Conservation (phyloP, 2,329 filamentous ascomycete genomes). For the Paracamarosporium sp. region DNA sequence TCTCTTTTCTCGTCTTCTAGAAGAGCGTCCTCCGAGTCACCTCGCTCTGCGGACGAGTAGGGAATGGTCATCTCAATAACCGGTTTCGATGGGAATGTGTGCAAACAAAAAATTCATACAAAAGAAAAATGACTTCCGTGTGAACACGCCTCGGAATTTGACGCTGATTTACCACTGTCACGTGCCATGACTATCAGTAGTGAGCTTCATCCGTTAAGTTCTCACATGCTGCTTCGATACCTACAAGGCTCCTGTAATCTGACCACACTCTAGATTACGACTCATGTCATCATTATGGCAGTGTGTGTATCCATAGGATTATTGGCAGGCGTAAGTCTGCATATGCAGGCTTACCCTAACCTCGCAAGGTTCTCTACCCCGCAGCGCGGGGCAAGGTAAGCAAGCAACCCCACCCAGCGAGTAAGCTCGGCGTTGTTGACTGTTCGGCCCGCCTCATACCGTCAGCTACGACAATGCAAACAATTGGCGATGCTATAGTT, state of each 20-base stretch:
- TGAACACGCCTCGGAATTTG: neutral
- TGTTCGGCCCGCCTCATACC: too few relatives aligned
- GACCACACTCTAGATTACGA: neutral
- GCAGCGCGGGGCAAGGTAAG: neutral
- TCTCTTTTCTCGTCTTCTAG: neutral
- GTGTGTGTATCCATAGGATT: neutral
- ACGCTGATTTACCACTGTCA: neutral
- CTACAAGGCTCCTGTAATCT: neutral
- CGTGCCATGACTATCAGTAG: neutral
- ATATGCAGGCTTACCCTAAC: neutral
- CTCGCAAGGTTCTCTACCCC: neutral
- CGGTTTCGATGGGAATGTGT: neutral
- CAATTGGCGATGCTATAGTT: too few relatives aligned
- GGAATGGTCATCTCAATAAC: neutral
- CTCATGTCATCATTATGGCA: neutral
- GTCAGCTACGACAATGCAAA: too few relatives aligned
- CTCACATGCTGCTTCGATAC: neutral
- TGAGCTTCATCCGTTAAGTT: neutral
- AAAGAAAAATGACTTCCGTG: too few relatives aligned
- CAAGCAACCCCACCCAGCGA: neutral
- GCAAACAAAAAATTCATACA: neutral
- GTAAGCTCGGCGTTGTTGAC: neutral
- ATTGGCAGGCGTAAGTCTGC: neutral
- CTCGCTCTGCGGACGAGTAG: neutral
- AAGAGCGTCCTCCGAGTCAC: neutral